A percentile compares a stretch with the other conserved stretches of the same genome.
Conservation (phyloP, 495 filamentous ascomycete species). For the Aspergillus funiculosus region DNA sequence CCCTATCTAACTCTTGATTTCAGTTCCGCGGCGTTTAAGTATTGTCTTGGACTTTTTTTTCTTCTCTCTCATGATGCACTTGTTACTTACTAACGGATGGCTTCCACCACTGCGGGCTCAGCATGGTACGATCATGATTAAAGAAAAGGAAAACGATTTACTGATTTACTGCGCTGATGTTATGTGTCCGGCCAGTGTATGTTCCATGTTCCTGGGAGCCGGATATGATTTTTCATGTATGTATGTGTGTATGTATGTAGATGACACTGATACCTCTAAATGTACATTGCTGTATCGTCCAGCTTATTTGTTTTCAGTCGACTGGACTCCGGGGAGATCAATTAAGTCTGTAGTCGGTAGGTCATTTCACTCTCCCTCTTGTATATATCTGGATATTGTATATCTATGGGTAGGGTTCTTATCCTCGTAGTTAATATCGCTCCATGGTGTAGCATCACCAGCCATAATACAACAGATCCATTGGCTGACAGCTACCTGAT, state of each 20-base stretch:
- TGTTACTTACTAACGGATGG: slow-evolving; percentile 1
- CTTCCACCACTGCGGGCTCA: slow-evolving; percentile 14
- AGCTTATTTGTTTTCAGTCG: not conserved
- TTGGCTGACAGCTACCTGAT: no score
- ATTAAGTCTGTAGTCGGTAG: no score
- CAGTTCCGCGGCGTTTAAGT: slow-evolving; percentile 52
- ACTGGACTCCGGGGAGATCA: no score
- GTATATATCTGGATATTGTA: no score
- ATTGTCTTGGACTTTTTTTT: slow-evolving; percentile 11
- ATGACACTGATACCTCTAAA: slow-evolving; percentile 10
- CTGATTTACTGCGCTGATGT: no score
- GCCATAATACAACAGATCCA: no score
- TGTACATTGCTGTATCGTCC: not conserved
- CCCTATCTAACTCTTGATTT: slow-evolving; percentile 16
- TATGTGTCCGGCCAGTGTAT: no score
- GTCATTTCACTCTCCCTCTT: no score
- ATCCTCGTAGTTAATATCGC: no score
- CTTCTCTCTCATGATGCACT: slow-evolving; percentile 4
- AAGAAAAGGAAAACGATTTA: slow-evolving; percentile 7
- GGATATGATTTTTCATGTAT: no score
- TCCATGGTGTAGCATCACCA: no score
- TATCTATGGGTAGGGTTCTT: no score
- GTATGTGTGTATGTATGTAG: slow-evolving; percentile 11
- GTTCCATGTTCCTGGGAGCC: not conserved
- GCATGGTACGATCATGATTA: slow-evolving; percentile 12